Evolutionary conservation across 2,329 filamentous ascomycete genomes (phyloP).

Genomic region (Aureobasidium sp.): DNA sequence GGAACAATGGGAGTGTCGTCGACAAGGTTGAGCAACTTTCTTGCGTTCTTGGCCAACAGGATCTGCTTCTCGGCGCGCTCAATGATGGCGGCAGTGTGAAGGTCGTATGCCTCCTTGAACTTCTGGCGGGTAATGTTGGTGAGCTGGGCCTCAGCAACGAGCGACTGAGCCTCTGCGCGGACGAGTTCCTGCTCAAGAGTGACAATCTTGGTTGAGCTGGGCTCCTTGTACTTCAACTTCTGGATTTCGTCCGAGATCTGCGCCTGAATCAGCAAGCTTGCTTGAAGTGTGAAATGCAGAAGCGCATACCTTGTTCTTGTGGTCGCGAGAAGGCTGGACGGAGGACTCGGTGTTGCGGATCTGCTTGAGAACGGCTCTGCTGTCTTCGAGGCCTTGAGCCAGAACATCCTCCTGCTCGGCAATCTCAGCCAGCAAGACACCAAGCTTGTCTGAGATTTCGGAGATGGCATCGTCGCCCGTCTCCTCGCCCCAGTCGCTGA

Average conservation of each 20-base stretch:
- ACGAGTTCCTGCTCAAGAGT: conserved; percentile 94
- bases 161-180: conserved; percentile 85
- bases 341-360: conserved; percentile 94
- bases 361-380: conserved; percentile 73
- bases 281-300: neutral
- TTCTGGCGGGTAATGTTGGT: conserved; percentile 94
- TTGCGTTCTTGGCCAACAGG: conserved; percentile 84
- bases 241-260: conserved; percentile 84
- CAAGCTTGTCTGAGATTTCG: conserved; percentile 92
- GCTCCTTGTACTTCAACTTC: conserved; percentile 86
- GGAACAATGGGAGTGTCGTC: conserved; percentile 88
- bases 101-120: conserved; percentile 86
- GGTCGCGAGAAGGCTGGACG: conserved; percentile 84
- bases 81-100: conserved; percentile 83
- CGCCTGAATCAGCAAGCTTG: neutral
- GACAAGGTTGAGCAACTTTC: conserved; percentile 73
- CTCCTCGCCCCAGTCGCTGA: conserved; percentile 93
- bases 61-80: conserved; percentile 97
- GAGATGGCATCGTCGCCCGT: conserved; percentile 80
- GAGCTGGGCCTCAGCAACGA: conserved; percentile 93
- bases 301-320: conserved; percentile 59
- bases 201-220: conserved; percentile 70
- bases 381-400: conserved; percentile 80
- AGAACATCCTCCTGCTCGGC: conserved; percentile 90
- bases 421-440: conserved; percentile 83